These are phyloP conservation scores for Aspergillus tanneri DNA, from an alignment of 2,329 filamentous ascomycete species.

Conservation along the genomic window DNA sequence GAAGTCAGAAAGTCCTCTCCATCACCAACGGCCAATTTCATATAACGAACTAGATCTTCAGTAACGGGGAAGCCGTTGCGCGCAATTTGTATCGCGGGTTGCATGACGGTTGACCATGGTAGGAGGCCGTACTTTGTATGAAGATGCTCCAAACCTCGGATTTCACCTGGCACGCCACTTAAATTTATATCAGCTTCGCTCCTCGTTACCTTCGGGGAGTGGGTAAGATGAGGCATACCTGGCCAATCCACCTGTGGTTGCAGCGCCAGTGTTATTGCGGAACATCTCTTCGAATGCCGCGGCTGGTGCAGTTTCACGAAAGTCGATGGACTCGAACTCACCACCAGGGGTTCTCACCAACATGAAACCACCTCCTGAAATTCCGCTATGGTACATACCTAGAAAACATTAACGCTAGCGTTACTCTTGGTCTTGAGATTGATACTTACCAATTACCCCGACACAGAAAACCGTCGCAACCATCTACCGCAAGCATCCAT, in stretches of 20 bases:
- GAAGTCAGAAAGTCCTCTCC: conserved; percentile 67
- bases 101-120: conserved; percentile 69
- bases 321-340: conserved; percentile 84
- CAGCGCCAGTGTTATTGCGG: conserved; percentile 64
- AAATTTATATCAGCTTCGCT: background rate
- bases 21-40: conserved; percentile 54
- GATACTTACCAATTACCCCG: conserved; percentile 60
- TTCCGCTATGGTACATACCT: conserved; percentile 74
- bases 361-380: conserved; percentile 90
- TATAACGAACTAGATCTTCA: conserved; percentile 72
- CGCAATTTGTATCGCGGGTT: conserved; percentile 72
- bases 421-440: background rate
- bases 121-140: conserved; percentile 63
- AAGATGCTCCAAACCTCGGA: conserved; percentile 75
- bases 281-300: conserved; percentile 86
- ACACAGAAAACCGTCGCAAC: conserved; percentile 74
- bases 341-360: conserved; percentile 71
- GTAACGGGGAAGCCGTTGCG: conserved; percentile 71
- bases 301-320: conserved; percentile 81
- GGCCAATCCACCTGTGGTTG: conserved; percentile 70
- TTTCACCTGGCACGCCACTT: conserved; percentile 58
- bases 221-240: conserved; percentile 37
- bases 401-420: conserved; percentile 4
- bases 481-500: conserved; percentile 51
- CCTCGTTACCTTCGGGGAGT: background rate